Conservation (phyloP, 2,329 filamentous ascomycete genomes). For the Arthroderma uncinatum region DNA sequence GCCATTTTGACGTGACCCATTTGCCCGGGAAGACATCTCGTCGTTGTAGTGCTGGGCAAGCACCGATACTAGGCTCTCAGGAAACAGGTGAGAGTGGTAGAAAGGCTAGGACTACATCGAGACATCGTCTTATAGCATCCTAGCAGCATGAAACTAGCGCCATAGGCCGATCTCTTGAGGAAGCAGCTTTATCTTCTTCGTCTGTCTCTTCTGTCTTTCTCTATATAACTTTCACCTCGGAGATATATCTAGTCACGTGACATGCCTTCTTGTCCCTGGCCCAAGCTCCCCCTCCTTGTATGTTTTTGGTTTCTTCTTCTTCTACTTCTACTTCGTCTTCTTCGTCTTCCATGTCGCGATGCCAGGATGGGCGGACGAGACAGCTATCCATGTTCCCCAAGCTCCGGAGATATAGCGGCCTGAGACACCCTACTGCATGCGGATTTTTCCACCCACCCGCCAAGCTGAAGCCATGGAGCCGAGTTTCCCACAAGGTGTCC, state of each 20-base stretch:
- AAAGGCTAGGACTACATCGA: neutral
- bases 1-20: neutral
- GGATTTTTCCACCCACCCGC: neutral
- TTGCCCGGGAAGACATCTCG: neutral
- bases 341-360: neutral
- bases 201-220: neutral
- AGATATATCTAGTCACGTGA: neutral
- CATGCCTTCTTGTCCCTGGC: neutral
- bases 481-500: neutral
- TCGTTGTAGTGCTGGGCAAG: neutral
- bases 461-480: neutral
- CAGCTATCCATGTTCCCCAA: neutral
- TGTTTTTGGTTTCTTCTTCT: neutral
- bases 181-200: neutral
- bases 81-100: neutral
- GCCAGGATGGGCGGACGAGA: neutral
- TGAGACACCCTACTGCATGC: neutral
- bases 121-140: neutral
- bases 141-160: neutral
- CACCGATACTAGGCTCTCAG: neutral
- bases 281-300: neutral
- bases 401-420: neutral
- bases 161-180: neutral
- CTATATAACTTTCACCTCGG: neutral
- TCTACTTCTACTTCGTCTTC: neutral